Base-by-base conservation (phyloP, 2,329 filamentous ascomycete species). In the Pyricularia sp. region DNA sequence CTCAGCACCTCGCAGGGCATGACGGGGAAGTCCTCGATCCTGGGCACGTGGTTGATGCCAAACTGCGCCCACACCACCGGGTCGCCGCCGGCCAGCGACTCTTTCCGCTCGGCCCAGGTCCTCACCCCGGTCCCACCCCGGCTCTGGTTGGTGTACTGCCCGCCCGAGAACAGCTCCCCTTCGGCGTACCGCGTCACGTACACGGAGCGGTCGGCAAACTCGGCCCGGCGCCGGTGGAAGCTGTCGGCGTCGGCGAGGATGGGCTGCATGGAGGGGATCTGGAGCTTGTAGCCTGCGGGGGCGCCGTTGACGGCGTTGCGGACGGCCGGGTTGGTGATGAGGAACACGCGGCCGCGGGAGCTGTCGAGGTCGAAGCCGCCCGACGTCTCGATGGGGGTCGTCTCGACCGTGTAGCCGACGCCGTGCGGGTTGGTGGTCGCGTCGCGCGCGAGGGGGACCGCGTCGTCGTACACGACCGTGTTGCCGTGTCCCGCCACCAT, bases 11-110 rank as follows among this genome's bases (percentile, higher is more conserved):
- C 86, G 69, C 80, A 81, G 0, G 86, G 86, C 86, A 89, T 88
- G 55, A 88, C 83, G 0, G 86, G 86, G 74, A 88, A 88, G 70
- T 88, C 86, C 70, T 88, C 86, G 28, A 84, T 78, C 6, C 85
- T 77, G 0, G 85, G 84, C 30, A 87, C 79, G 68, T 87, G 84
- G 65, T 85, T 86, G 65, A 87, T 80, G 33, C 82, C 74, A 66
- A 77, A 77, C 65, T 82, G 78, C 0, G 82, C 76, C 78, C 79
- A 83, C n/a, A 83, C 74, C 1, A 83, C 80, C 24, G 81, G 74
- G 64, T 81, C 77, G 10, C 77, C 76, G 63, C 80, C 79, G 62
- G 77, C 75, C 1, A 81, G 75, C 57, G 75, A 73, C 55, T 86
- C 82, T 12, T 75, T 74, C 0, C 73, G 65, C 0, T 65, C 65